Base-by-base conservation (phyloP, 352 stramenopile genomes). In the Globisporangium abappressorium region DNA sequence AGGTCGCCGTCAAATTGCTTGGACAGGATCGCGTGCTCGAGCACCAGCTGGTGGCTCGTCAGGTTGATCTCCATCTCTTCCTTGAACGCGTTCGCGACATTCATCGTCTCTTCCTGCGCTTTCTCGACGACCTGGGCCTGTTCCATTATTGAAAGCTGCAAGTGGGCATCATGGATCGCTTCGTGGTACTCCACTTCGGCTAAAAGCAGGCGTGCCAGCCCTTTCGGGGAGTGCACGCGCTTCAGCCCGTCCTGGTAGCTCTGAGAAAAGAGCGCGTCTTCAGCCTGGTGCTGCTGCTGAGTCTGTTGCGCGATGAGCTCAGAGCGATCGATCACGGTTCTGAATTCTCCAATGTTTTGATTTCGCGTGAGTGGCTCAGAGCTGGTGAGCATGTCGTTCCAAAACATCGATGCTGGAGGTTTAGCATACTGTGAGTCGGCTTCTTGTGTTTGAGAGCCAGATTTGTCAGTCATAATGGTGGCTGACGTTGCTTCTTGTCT, bases 181-280 rank as follows among this genome's bases (percentile, higher is more conserved):
- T 93, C 85, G 59, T 90, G 82, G 41, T 86, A 91, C 55, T 88
- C 85, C 1, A 93, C 79, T 36, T 84, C 83, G 7, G 83, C 83
- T 7, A 93, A 68, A 33, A 93, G 53, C 12, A 64, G 72, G 36
- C 73, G 80, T 0, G 83, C 78, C 0, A 93, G 77, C 2, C 81
- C 75, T 20, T 67, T 73, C 1, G 85, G 81, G 0, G 85, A 91
- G 55, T 86, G 68, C 12, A 80, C 41, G 0, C 74, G 64, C n/a
- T 65, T 66, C 30, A 36, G 47, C 8, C 60, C 41, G 9, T 73
- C 43, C 14, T 68, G 68, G 28, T 83, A 72, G 2, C 33, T 62
- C 56, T 66, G 54, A 49, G 12, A 55, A 15, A 26, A 22, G 2
- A 73, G 14, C 20, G 24, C 24, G 8, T 70, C 68, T 15, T 69